Base-by-base conservation (phyloP, 345 rosid species). In the Lumnitzera racemosa region DNA sequence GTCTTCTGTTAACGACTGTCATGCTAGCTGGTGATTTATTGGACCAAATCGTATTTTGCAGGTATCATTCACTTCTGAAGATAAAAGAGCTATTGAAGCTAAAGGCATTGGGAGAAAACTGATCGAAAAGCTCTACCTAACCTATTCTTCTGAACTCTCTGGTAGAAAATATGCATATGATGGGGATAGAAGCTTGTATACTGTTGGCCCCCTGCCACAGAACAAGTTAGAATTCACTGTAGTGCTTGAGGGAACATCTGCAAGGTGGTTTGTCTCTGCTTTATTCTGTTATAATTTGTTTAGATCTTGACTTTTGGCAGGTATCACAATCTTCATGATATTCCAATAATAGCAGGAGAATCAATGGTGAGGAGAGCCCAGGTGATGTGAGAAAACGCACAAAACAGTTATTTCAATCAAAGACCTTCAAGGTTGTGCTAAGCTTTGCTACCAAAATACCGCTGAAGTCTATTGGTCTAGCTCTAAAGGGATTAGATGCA, bases 191-290 rank as follows among this genome's bases (percentile, higher is more conserved):
- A 74, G 69, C 58, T 51, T 92, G 71, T 92, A 81, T 49, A 87
- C 96, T 7, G 85, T 81, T 63, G 96, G 94, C 63, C 80, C 90
- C 73, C 71, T 92, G 59, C 96, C 94, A 29, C 83, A 72, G 46
- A 78, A 78, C 49, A 81, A 79, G 60, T 70, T 72, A 47, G 81
- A 83, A 31, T 92, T 85, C 73, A 74, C 69, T 14, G 84, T 89
- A 57, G 72, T 81, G 53, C 78, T 87, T 27, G 96, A 92, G 74
- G 86, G 78, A 49, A 72, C 92, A 24, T 73, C 70, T 71, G 70
- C 87, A 46, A 81, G 78, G 61, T 62, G 70, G 98, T 89, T 58
- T 48, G 65, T 47, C 43, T 36, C 11, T 36, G 43, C 9, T 36
- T 36, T 36, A 36, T 36, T 36, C 43, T 9, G 43, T 36, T 6